These are phyloP conservation scores for Thraustochytrium striatum DNA, from an alignment of 352 stramenopile genomes.

Conservation along the genomic window DNA sequence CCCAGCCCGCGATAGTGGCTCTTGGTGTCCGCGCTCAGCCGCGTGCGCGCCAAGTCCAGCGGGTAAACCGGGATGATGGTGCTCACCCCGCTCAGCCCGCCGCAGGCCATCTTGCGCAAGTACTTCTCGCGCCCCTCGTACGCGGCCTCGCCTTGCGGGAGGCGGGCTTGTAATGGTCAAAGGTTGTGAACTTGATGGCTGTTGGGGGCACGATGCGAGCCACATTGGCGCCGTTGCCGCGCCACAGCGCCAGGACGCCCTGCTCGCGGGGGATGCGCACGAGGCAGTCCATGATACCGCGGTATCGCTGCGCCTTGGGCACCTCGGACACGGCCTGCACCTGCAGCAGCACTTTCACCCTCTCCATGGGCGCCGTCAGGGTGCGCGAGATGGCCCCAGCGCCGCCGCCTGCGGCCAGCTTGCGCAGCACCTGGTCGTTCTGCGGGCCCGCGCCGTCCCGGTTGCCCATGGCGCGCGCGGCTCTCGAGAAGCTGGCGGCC, in stretches of 20 bases:
- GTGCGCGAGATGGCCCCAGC: slow-evolving; percentile 80
- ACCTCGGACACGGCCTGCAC: slow-evolving; percentile 77
- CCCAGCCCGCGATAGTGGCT: slow-evolving; percentile 66
- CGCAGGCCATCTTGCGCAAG: slow-evolving; percentile 74
- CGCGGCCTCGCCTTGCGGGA: slow-evolving; percentile 56
- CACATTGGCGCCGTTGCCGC: slow-evolving; percentile 79
- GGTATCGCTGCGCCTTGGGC: slow-evolving; percentile 47
- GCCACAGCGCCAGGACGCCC: slow-evolving; percentile 74
- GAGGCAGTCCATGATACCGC: slow-evolving; percentile 46
- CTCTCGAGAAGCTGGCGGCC: background rate
- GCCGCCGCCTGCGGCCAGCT: slow-evolving; percentile 68
- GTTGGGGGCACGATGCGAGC: slow-evolving; percentile 83
- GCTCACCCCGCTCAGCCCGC: slow-evolving; percentile 73
- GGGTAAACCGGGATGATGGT: slow-evolving; percentile 82
- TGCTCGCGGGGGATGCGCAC: slow-evolving; percentile 69
- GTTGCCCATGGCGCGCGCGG: too few relatives aligned
- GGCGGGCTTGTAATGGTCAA: slow-evolving; percentile 69
- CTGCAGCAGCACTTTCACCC: slow-evolving; percentile 80
- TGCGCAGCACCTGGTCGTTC: slow-evolving; percentile 18
- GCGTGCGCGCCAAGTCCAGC: slow-evolving; percentile 80
- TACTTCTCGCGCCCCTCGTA: slow-evolving; percentile 64
- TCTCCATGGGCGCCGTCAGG: slow-evolving; percentile 75
- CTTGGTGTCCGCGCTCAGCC: slow-evolving; percentile 63
- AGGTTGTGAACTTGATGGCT: slow-evolving; percentile 81
- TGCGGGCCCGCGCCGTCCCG: too few relatives aligned